These are phyloP conservation scores for Rhizopus arrhizus DNA, from an alignment of 371 early-diverging fungal species.

Conservation along the genomic window DNA sequence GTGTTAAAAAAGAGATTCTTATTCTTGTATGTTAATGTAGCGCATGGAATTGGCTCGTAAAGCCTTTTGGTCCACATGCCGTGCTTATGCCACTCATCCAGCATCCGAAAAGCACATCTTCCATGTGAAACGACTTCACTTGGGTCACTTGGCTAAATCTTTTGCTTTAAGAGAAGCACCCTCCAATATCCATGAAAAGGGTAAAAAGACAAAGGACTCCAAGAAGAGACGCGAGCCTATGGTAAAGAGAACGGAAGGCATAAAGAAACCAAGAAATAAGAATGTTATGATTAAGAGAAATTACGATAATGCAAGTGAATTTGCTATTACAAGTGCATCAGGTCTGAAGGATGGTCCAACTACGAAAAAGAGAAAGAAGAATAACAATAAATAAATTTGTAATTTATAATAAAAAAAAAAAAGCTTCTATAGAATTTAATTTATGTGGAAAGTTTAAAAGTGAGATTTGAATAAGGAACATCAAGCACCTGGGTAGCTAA, in stretches of 20 bases:
- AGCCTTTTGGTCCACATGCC: slow-evolving; percentile 87
- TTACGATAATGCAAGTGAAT: slow-evolving; percentile 49
- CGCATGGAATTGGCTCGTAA: slow-evolving; percentile 64
- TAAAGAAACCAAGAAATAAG: slow-evolving; percentile 40
- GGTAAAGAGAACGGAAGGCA: slow-evolving; percentile 31
- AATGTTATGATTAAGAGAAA: slow-evolving; percentile 36
- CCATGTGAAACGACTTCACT: slow-evolving; percentile 89
- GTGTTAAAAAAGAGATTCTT: not conserved
- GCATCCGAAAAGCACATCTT: slow-evolving; percentile 84
- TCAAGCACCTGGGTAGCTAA: slow-evolving; percentile 41
- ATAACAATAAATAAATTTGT: slow-evolving; percentile 2
- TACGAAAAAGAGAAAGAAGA: slow-evolving; percentile 43
- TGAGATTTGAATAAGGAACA: slow-evolving; percentile 44
- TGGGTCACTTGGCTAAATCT: slow-evolving; percentile 95
- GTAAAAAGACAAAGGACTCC: slow-evolving; percentile 51
- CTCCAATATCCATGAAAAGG: slow-evolving; percentile 56
- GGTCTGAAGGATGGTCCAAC: slow-evolving; percentile 35
- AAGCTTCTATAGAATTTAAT: not conserved
- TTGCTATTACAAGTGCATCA: slow-evolving; percentile 41
- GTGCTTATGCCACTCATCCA: slow-evolving; percentile 93
- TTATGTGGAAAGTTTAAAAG: slow-evolving; percentile 15
- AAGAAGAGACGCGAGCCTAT: slow-evolving; percentile 48
- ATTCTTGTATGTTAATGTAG: slow-evolving; percentile 36
- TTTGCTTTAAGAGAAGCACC: slow-evolving; percentile 93
- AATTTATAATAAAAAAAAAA: slow-evolving; percentile 5